Conservation (phyloP, 2,329 filamentous ascomycete species). For the Bipolaris cookei region DNA sequence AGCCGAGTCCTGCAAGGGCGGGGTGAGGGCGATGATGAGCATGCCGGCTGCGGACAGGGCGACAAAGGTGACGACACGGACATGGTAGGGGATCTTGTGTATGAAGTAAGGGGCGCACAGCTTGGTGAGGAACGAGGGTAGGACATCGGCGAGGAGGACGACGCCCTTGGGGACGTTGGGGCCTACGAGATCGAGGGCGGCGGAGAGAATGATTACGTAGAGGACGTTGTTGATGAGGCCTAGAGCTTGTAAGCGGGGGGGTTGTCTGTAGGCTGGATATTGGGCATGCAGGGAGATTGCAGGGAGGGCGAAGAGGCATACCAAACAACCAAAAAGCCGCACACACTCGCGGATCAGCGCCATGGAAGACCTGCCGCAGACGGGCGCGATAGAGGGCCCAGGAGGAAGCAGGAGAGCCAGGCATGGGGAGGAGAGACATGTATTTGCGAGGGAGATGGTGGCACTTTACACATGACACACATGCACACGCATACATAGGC, state of each 20-base stretch:
- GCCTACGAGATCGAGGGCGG: constrained; percentile 93
- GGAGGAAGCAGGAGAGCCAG: constrained; percentile 66
- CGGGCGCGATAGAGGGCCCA: constrained; percentile 77
- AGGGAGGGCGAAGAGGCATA: constrained; percentile 47
- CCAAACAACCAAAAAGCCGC: constrained; percentile 94
- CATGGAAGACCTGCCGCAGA: constrained; percentile 66
- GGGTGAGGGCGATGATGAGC: constrained; percentile 84
- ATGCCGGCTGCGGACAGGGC: constrained; percentile 81
- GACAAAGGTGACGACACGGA: constrained; percentile 77
- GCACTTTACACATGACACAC: constrained; percentile 10
- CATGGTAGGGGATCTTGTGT: constrained; percentile 79
- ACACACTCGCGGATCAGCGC: constrained; percentile 73
- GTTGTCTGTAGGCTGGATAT: neutral
- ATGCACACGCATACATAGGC: too few species aligned
- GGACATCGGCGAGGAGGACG: constrained; percentile 89
- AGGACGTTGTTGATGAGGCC: constrained; percentile 96
- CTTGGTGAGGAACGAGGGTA: constrained; percentile 88
- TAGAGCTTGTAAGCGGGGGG: constrained; percentile 46
- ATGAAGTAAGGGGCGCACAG: constrained; percentile 93
- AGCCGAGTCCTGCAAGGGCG: constrained; percentile 61
- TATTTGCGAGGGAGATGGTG: constrained; percentile 5
- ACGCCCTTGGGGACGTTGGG: constrained; percentile 84
- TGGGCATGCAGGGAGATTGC: neutral
- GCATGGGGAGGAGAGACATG: constrained; percentile 59
- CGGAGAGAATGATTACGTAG: constrained; percentile 95